Percentiles rank a stretch among this genome's conserved stretches.
phyloP scores from a whole-genome alignment of 768 basidiomycete genomes.

The Hypholoma fasciculare region DNA sequence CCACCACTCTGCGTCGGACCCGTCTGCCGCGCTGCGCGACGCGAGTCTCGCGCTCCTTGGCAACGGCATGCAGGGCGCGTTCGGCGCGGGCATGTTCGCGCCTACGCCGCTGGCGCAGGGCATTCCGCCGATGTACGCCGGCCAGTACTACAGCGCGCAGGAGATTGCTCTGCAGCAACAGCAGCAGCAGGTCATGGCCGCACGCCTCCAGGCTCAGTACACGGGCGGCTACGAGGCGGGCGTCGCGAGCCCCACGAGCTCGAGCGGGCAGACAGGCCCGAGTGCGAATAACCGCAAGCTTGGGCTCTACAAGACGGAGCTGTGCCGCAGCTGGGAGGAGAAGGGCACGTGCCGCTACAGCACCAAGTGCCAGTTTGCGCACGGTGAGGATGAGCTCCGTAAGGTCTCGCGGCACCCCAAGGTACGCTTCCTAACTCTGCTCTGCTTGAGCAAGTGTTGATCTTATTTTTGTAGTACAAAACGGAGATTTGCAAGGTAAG shows the following conservation, averaged over 20 bases:
- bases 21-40: constrained; percentile 68
- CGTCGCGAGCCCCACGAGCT: constrained; percentile 44
- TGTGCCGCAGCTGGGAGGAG: constrained; percentile 92
- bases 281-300: constrained; percentile 92
- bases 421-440: constrained; percentile 40
- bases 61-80: constrained; percentile 51
- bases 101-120: constrained; percentile 40
- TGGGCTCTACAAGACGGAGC: constrained; percentile 87
- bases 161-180: constrained; percentile 57
- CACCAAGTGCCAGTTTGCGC: constrained; percentile 90
- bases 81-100: constrained; percentile 58
- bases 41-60: constrained; percentile 64
- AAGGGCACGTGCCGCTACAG: constrained; percentile 87
- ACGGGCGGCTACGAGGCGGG: constrained; percentile 47
- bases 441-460: constrained; percentile 16
- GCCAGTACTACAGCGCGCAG: constrained; percentile 66
- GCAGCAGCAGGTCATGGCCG: constrained; percentile 53
- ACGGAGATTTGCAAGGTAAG: constrained; percentile 90
- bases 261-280: constrained; percentile 59
- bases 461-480: constrained; percentile 63
- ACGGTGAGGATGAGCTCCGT: constrained; percentile 87
- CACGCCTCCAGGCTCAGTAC: constrained; percentile 66
- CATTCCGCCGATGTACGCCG: constrained; percentile 54
- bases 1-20: constrained; percentile 84
- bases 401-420: constrained; percentile 88